Percentiles rank a stretch among this genome's conserved stretches.
phyloP scores from a whole-genome alignment of 202 grass and related monocot genomes.

The Schoenoplectus triqueter region DNA sequence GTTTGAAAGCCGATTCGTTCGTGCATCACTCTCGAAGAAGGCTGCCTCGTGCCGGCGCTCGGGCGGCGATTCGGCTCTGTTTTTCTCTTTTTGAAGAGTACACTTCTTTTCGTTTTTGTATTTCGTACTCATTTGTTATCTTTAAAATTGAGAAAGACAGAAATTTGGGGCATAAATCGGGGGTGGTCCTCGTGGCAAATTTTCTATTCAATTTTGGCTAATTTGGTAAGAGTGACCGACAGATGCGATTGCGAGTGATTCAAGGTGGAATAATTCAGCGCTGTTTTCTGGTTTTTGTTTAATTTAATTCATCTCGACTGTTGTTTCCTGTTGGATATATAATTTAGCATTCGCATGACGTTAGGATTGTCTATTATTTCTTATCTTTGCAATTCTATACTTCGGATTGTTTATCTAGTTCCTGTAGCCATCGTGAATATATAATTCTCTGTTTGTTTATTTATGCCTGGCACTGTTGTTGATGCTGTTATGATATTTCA shows the following conservation, averaged over 20 bases:
- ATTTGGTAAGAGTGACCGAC: conserved; percentile 13
- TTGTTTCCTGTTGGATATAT: conserved; percentile 29
- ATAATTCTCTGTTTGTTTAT: conserved; percentile 9
- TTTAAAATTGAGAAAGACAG: not conserved
- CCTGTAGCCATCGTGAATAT: conserved; percentile 16
- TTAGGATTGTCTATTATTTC: conserved; percentile 18
- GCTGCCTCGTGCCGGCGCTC: conserved; percentile 46
- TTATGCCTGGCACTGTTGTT: not conserved
- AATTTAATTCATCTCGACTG: conserved; percentile 14
- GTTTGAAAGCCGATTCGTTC: too few relatives aligned
- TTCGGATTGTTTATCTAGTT: conserved; percentile 9
- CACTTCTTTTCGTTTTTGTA: not conserved
- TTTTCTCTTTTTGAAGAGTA: conserved; percentile 13
- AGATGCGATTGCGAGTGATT: conserved; percentile 24
- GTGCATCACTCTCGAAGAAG: conserved; percentile 24
- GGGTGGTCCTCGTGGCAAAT: not conserved
- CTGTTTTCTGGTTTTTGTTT: conserved; percentile 28
- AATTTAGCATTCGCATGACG: conserved; percentile 23
- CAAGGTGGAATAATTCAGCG: not conserved
- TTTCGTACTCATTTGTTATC: conserved; percentile 2
- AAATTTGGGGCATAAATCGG: conserved; percentile 21
- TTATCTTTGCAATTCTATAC: conserved; percentile 25
- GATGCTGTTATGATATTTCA: not conserved
- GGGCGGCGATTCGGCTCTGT: conserved; percentile 38
- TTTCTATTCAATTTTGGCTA: conserved; percentile 26